phyloP scores from a whole-genome alignment of 768 basidiomycete genomes.

The Leccinellum rugosiceps region DNA sequence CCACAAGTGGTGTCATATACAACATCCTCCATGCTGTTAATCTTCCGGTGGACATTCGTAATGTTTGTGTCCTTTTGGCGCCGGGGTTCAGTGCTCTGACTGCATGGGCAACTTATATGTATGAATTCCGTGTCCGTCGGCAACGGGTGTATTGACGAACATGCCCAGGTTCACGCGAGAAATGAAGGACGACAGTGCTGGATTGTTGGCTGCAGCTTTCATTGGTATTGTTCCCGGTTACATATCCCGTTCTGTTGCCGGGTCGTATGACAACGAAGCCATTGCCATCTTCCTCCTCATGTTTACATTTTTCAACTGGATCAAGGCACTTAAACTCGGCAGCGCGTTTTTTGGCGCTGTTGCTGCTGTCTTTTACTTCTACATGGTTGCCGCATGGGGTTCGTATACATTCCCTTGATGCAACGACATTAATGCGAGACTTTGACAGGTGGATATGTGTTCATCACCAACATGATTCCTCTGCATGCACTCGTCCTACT shows the following conservation, averaged over 20 bases:
- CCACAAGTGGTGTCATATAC: conserved; percentile 96
- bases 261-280: conserved; percentile 99
- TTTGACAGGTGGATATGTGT: conserved; percentile 84
- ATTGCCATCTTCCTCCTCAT: conserved; percentile 99
- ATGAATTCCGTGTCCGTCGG: conserved; percentile 24
- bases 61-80: conserved; percentile 94
- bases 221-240: conserved; percentile 98
- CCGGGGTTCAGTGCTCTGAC: conserved; percentile 97
- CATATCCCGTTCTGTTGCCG: conserved; percentile 98
- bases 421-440: conserved; percentile 7
- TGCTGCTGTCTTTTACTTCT: conserved; percentile 96
- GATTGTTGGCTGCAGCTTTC: conserved; percentile 95
- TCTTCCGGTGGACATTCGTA: conserved; percentile 95
- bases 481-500: conserved; percentile 92
- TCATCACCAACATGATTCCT: conserved; percentile 99
- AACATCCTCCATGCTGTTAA: conserved; percentile 83
- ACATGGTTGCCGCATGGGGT: conserved; percentile 99
- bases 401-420: conserved; percentile 19
- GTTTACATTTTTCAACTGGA: conserved; percentile 98
- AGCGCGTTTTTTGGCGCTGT: conserved; percentile 89
- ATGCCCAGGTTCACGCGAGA: conserved; percentile 87
- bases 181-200: conserved; percentile 92
- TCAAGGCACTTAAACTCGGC: conserved; percentile 91
- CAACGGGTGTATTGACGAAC: neutral
- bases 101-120: conserved; percentile 97